Conservation (phyloP, 1,284 basidiomycete genomes). For the Austroboletus novae-zelandiae region DNA sequence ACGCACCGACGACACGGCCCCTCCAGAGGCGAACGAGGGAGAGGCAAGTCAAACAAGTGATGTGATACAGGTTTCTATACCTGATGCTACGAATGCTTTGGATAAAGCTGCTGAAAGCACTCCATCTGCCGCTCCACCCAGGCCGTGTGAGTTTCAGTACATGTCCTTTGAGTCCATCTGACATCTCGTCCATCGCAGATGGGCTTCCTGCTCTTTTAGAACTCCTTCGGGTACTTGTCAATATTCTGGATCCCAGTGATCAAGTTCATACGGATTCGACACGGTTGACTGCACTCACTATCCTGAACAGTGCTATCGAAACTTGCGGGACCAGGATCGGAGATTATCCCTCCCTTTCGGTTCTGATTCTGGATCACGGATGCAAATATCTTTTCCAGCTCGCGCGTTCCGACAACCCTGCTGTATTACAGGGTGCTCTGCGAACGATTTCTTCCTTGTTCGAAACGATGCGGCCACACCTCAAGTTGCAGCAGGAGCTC, state of each 20-base stretch:
- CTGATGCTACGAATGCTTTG: neutral
- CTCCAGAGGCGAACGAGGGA: slow-evolving; percentile 11
- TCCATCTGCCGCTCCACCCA: slow-evolving; percentile 15
- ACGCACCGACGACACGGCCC: neutral
- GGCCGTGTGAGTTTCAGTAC: slow-evolving; percentile 21
- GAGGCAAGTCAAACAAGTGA: neutral
- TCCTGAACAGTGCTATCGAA: slow-evolving; percentile 90
- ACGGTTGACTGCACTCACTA: slow-evolving; percentile 83
- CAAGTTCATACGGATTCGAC: slow-evolving; percentile 97
- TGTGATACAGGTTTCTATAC: neutral
- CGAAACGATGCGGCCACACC: slow-evolving; percentile 80
- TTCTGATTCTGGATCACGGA: slow-evolving; percentile 81
- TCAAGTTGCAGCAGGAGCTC: slow-evolving; percentile 97
- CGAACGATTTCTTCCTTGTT: slow-evolving; percentile 88
- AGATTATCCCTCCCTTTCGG: slow-evolving; percentile 70
- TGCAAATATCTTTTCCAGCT: slow-evolving; percentile 97
- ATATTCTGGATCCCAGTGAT: slow-evolving; percentile 93
- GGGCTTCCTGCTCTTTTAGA: slow-evolving; percentile 93
- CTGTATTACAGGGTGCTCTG: slow-evolving; percentile 77
- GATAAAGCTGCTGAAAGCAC: slow-evolving; percentile 6
- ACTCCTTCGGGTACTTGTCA: slow-evolving; percentile 90
- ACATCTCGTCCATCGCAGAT: slow-evolving; percentile 44
- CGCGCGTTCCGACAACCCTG: slow-evolving; percentile 83
- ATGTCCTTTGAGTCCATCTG: slow-evolving; percentile 2
- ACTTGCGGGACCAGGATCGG: slow-evolving; percentile 76